Percentiles rank a stretch among this genome's conserved stretches.
phyloP scores from a whole-genome alignment of 164 flowering plant genomes.

The Saururus chinensis region DNA sequence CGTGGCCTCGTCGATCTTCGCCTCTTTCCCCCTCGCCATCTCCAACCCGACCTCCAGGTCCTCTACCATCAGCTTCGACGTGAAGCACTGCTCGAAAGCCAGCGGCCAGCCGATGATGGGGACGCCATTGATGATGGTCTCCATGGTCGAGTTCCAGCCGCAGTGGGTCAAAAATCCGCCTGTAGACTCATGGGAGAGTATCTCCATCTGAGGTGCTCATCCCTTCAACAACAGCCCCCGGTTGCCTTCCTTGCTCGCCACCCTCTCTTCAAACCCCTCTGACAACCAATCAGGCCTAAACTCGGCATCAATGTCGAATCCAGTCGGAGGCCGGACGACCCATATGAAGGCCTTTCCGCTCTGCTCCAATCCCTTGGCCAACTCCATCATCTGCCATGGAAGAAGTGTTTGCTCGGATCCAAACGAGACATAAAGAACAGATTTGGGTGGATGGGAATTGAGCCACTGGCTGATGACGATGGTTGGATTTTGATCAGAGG shows the following conservation, averaged over 20 bases:
- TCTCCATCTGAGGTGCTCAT: slow-evolving; percentile 45
- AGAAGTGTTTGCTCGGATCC: not conserved
- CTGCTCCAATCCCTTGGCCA: no score
- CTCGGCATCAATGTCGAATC: no score
- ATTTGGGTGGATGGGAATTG: not conserved
- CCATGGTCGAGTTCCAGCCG: slow-evolving; percentile 50
- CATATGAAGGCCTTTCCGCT: no score
- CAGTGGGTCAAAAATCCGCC: slow-evolving; percentile 52
- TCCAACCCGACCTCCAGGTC: slow-evolving; percentile 32
- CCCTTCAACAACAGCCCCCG: slow-evolving; percentile 30
- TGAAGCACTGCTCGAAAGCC: slow-evolving; percentile 64
- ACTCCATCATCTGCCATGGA: no score
- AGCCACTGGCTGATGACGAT: slow-evolving; percentile 6
- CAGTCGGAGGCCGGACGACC: no score
- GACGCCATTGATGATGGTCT: slow-evolving; percentile 33
- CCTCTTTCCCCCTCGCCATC: slow-evolving; percentile 24
- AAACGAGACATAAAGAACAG: slow-evolving; percentile 4
- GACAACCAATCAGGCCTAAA: no score
- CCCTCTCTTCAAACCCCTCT: no score
- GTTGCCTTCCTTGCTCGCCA: not conserved
- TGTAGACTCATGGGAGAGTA: slow-evolving; percentile 27
- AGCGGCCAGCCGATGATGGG: slow-evolving; percentile 66
- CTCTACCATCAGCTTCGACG: slow-evolving; percentile 27
- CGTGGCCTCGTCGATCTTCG: slow-evolving; percentile 12
- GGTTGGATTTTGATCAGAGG: no score